phyloP scores from a whole-genome alignment of 805 yeast species.

The Saturnispora mendoncae region DNA sequence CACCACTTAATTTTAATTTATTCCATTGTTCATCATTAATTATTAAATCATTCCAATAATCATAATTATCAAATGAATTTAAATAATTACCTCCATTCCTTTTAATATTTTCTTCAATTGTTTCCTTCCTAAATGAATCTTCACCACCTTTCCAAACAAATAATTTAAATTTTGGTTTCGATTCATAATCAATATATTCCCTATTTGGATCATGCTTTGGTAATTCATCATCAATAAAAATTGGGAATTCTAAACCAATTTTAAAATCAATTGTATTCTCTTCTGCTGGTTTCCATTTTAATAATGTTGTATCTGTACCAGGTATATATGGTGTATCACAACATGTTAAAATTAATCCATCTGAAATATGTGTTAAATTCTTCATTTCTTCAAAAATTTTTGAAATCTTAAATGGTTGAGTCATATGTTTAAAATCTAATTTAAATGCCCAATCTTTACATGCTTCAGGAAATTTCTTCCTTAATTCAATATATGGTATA shows the following conservation, averaged over 20 bases:
- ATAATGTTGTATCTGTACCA: conserved; percentile 79
- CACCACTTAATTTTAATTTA: conserved; percentile 51
- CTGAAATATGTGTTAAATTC: conserved; percentile 76
- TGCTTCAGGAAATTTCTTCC: conserved; percentile 61
- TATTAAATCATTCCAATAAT: conserved; percentile 55
- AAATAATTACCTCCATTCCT: conserved; percentile 27
- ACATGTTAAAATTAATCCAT: conserved; percentile 90
- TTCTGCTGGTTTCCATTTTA: conserved; percentile 96
- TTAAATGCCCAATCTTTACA: conserved; percentile 76
- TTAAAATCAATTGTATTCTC: conserved; percentile 92
- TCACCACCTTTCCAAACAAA: conserved; percentile 68
- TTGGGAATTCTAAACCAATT: conserved; percentile 51
- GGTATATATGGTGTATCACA: conserved; percentile 77
- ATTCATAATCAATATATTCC: conserved; percentile 72
- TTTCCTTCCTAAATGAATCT: conserved; percentile 27
- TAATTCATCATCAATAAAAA: conserved; percentile 52
- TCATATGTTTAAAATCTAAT: conserved; percentile 82
- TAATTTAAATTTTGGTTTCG: conserved; percentile 61
- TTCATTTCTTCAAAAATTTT: conserved; percentile 67
- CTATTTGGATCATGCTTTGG: conserved; percentile 60
- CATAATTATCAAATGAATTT: conserved; percentile 38
- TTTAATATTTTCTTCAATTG: conserved; percentile 29
- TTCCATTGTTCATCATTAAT: conserved; percentile 76
- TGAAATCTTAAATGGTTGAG: conserved; percentile 66
- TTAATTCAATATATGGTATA: conserved; percentile 70